Conservation (phyloP, 148 eudicot genomes). For the Salicornia ramosissima region DNA sequence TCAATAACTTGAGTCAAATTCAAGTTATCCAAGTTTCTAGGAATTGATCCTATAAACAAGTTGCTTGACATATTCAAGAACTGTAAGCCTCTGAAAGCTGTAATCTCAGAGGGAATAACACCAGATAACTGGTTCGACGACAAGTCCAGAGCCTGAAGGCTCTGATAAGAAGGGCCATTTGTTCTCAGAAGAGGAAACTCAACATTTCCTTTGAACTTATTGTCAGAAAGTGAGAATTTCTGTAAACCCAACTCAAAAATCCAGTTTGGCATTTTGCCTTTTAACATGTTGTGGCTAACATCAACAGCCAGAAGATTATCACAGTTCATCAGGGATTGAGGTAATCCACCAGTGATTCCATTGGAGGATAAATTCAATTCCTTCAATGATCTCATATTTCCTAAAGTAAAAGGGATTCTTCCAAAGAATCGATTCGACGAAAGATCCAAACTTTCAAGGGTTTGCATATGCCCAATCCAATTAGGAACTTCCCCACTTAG, state of each 20-base stretch:
- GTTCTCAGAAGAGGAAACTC: constrained; percentile 30
- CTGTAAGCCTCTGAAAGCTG: constrained; percentile 46
- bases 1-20: constrained; percentile 46
- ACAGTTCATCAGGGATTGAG: constrained; percentile 57
- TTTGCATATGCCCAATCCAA: constrained; percentile 75
- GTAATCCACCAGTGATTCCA: constrained; percentile 56
- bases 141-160: constrained; percentile 55
- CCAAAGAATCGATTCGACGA: constrained; percentile 68
- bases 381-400: constrained; percentile 49
- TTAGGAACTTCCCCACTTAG: constrained; percentile 61
- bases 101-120: constrained; percentile 42
- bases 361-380: constrained; percentile 58
- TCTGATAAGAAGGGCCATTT: constrained; percentile 33
- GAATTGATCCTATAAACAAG: constrained; percentile 48
- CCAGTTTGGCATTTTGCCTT: constrained; percentile 67
- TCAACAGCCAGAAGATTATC: constrained; percentile 48
- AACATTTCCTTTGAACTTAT: constrained; percentile 50
- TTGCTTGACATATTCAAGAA: constrained; percentile 60
- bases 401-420: constrained; percentile 49
- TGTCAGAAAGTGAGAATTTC: constrained; percentile 46
- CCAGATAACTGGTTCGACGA: constrained; percentile 62
- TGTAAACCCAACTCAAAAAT: constrained; percentile 49
- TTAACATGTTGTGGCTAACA: constrained; percentile 52
- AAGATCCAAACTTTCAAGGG: constrained; percentile 70
- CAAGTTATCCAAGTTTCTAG: constrained; percentile 52